Percentiles rank a stretch among this genome's conserved stretches.
Conservation (phyloP, 495 filamentous ascomycete species). For the Trichoderma parareesei region DNA sequence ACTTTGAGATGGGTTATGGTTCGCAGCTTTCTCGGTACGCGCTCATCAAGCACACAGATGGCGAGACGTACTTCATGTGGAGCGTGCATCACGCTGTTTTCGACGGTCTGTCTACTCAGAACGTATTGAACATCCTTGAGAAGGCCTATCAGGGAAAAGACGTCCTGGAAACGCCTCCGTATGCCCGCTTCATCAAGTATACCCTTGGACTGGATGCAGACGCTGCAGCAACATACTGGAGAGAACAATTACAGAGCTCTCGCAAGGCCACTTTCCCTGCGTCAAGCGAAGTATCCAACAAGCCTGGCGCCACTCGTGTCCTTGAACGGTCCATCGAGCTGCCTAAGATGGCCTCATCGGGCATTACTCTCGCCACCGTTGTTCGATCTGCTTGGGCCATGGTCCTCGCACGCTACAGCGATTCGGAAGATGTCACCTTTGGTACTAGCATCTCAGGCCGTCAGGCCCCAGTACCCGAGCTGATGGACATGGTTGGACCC, state of each 20-base stretch:
- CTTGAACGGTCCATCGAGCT: conserved; percentile 1
- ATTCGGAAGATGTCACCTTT: conserved; percentile 37
- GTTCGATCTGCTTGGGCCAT: conserved; percentile 40
- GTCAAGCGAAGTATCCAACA: not conserved
- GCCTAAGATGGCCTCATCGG: conserved; percentile 15
- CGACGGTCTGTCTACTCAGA: conserved; percentile 8
- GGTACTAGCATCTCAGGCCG: conserved; percentile 42
- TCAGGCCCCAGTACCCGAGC: conserved; percentile 33
- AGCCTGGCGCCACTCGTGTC: not conserved
- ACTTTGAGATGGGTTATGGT: not conserved
- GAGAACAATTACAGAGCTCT: not conserved
- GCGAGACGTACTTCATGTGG: conserved; percentile 17
- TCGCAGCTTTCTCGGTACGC: conserved; percentile 1
- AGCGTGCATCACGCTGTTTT: conserved; percentile 13
- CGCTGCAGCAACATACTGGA: not conserved
- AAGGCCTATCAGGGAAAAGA: not conserved
- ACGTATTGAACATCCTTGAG: not conserved
- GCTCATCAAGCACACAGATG: conserved; percentile 3
- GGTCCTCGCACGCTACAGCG: conserved; percentile 27
- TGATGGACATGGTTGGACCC: conserved; percentile 44
- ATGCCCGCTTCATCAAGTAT: conserved; percentile 9
- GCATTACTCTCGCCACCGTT: conserved; percentile 33
- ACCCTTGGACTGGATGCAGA: not conserved
- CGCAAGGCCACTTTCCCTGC: not conserved
- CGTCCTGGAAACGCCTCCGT: not conserved